Evolutionary conservation across 345 rosid genomes (phyloP), one percentile per base, ranked within the genome.

Genomic region (Rhodamnia rubescens): DNA sequence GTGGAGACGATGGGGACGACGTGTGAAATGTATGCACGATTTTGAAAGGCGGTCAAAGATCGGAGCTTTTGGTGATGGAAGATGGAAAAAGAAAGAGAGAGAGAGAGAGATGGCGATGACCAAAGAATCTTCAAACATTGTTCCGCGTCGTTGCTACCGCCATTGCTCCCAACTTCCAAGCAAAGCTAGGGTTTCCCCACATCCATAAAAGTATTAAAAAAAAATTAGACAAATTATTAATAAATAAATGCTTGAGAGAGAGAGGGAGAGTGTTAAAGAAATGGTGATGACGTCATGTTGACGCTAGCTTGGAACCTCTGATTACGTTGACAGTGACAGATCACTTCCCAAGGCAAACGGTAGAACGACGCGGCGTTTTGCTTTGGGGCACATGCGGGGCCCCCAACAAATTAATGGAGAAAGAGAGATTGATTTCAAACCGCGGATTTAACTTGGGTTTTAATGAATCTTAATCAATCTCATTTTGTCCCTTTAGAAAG

Each of bases 111-210:
- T 4, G 78, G 78, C 18, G 24, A 36, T 36, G 78, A 69, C 78
- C 83, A 22, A 58, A 18, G 90, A 89, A 85, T 83, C 85, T 89
- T 85, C 90, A 27, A 81, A 81, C 81, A 27, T 6, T 3, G 22
- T 86, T 86, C 89, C 85, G 85, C 83, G 89, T 87, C 55, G 78
- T 74, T 55, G n/a, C 54, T 82, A 4, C 36, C 47, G 6, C 13
- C 24, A 6, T 18, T 69, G 80, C 80, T 36, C 80, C 80, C 80
- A 36, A 36, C 47, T 36, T 69, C 80, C 80, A 20, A 69, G 80
- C 80, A 69, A 69, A 36, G 80, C 78, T 36, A 16, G 78, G 20
- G 24, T 4, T 69, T 59, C 64, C 22, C 64, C 58, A 27, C 36
- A 13, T 16, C 74, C 74, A 59, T 59, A 22, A 55, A 69, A 16